phyloP scores from a whole-genome alignment of 2,329 filamentous ascomycete species.

The Colletotrichum caudatum region DNA sequence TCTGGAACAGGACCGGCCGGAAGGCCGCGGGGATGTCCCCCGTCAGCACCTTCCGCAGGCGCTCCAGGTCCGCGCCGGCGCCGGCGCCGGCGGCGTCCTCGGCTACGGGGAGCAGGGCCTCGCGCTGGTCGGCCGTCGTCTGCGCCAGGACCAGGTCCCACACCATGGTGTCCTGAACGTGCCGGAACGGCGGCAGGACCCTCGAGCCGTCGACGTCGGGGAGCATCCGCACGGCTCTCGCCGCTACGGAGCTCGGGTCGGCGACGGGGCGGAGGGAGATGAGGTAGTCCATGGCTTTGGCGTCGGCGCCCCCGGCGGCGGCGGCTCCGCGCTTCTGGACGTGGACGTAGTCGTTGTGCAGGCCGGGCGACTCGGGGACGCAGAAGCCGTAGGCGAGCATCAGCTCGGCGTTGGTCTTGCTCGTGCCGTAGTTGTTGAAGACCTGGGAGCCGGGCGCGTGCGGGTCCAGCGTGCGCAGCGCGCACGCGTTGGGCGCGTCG shows the following conservation, averaged over 20 bases:
- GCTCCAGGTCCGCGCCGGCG: slow-evolving; percentile 42
- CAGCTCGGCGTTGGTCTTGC: slow-evolving; percentile 79
- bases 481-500: slow-evolving; percentile 51
- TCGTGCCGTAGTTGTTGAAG: slow-evolving; percentile 78
- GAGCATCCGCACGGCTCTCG: slow-evolving; percentile 54
- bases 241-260: slow-evolving; percentile 62
- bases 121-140: slow-evolving; percentile 50
- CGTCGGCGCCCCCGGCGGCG: slow-evolving; percentile 38
- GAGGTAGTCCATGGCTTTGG: slow-evolving; percentile 57
- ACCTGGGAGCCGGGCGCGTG: slow-evolving; percentile 63
- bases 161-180: slow-evolving; percentile 66
- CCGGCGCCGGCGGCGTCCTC: slow-evolving; percentile 17
- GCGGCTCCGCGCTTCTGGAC: slow-evolving; percentile 60
- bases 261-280: slow-evolving; percentile 64
- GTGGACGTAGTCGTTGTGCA: slow-evolving; percentile 73
- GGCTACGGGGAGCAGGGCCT: slow-evolving; percentile 46
- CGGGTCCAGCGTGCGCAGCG: slow-evolving; percentile 55
- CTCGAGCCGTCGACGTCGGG: slow-evolving; percentile 44
- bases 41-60: slow-evolving; percentile 48
- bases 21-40: slow-evolving; percentile 49
- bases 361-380: slow-evolving; percentile 58
- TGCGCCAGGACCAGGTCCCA: slow-evolving; percentile 61
- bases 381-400: slow-evolving; percentile 74
- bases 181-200: slow-evolving; percentile 57
- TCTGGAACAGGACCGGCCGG: slow-evolving; percentile 49